phyloP scores from a whole-genome alignment of 192 early-diverging fungal genomes.

The Coemansia sp. region DNA sequence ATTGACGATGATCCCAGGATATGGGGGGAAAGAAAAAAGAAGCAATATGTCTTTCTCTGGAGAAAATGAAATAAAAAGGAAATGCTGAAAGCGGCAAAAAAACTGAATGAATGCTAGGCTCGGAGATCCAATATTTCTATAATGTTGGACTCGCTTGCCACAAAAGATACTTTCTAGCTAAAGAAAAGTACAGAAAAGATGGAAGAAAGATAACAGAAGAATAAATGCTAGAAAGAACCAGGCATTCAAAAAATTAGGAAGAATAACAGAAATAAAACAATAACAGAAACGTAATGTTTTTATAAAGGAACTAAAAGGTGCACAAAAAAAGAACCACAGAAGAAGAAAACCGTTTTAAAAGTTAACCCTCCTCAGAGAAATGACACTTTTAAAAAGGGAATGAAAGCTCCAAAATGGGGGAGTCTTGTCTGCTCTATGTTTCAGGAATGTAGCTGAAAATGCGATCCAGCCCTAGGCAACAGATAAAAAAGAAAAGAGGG shows the following conservation, averaged over 20 bases:
- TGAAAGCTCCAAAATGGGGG: background rate
- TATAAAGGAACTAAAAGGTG: background rate
- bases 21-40: too few relatives aligned
- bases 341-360: background rate
- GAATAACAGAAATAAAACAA: background rate
- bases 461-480: constrained; percentile 7
- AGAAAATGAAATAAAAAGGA: too few relatives aligned
- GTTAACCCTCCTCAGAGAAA: background rate
- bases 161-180: background rate
- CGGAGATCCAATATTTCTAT: background rate
- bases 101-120: background rate
- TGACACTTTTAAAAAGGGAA: background rate
- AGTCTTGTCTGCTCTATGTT: constrained; percentile 3
- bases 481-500: constrained; percentile 8
- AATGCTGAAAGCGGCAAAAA: too few relatives aligned
- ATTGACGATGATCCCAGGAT: too few relatives aligned
- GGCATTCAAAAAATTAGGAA: background rate
- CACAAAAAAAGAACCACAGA: background rate
- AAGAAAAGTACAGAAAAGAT: background rate
- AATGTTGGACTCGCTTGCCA: background rate
- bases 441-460: constrained; percentile 23
- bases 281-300: background rate
- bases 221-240: background rate
- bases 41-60: too few relatives aligned
- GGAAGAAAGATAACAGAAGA: constrained; percentile 7